Conservation (phyloP, 257 asterid species). For the Orobanche coerulescens region DNA sequence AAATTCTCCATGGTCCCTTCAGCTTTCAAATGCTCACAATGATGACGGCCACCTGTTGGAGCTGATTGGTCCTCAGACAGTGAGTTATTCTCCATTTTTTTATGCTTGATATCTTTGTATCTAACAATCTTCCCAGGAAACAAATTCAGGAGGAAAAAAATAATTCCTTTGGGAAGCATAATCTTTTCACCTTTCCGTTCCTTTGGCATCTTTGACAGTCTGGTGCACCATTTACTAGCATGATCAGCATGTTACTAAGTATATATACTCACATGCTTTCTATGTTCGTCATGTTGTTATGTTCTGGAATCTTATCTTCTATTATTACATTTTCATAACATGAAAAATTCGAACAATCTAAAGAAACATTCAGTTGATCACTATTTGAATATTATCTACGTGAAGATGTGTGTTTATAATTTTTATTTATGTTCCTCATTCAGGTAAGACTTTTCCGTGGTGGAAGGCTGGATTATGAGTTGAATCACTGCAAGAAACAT, state of each 20-base stretch:
- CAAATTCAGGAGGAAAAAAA: background rate
- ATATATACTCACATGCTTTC: background rate
- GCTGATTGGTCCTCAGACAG: slow-evolving; percentile 50
- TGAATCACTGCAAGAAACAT: slow-evolving; percentile 39
- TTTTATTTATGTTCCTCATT: slow-evolving; percentile 6
- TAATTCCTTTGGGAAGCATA: background rate
- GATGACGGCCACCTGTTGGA: slow-evolving; percentile 50
- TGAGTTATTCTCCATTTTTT: slow-evolving; percentile 30
- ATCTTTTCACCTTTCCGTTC: background rate
- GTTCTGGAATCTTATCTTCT: background rate
- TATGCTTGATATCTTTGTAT: background rate
- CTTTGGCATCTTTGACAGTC: no score
- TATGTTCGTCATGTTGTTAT: background rate
- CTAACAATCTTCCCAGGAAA: background rate
- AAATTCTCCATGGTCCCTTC: slow-evolving; percentile 52
- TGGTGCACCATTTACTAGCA: background rate
- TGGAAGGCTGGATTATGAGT: slow-evolving; percentile 56
- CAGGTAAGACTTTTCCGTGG: slow-evolving; percentile 64
- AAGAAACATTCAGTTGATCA: background rate
- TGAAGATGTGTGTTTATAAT: background rate
- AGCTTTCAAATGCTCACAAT: slow-evolving; percentile 29
- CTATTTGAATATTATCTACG: background rate
- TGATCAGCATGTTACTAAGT: background rate
- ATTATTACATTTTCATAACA: background rate
- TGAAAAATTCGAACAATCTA: background rate